Percentiles rank a stretch among this genome's conserved stretches.
phyloP scores from a whole-genome alignment of 495 filamentous ascomycete genomes.

The Podospora sp. region DNA sequence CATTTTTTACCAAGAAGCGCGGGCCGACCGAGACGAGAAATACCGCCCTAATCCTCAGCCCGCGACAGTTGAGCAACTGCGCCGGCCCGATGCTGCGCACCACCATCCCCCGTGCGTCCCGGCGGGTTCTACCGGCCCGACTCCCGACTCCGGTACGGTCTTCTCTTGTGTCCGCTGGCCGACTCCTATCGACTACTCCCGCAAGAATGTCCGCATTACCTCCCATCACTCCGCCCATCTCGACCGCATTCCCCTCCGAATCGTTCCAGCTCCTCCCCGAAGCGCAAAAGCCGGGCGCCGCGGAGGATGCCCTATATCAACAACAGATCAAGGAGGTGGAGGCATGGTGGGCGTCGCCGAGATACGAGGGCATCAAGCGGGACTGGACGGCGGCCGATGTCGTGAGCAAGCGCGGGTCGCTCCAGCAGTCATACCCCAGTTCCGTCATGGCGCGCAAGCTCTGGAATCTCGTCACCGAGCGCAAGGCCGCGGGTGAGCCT shows the following conservation, averaged over 20 bases:
- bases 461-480: slow-evolving; percentile 80
- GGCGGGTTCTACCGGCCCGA: slow-evolving; percentile 26
- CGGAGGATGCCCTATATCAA: slow-evolving; percentile 81
- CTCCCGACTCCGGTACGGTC: slow-evolving; percentile 25
- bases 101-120: slow-evolving; percentile 28
- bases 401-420: slow-evolving; percentile 84
- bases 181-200: slow-evolving; percentile 30
- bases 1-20: neutral
- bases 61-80: neutral
- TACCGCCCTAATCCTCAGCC: neutral
- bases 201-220: slow-evolving; percentile 34
- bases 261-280: slow-evolving; percentile 80
- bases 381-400: slow-evolving; percentile 90
- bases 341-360: slow-evolving; percentile 81
- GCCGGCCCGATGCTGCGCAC: slow-evolving; percentile 35
- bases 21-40: neutral
- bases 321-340: slow-evolving; percentile 80
- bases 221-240: slow-evolving; percentile 44
- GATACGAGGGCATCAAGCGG: slow-evolving; percentile 86
- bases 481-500: slow-evolving; percentile 74
- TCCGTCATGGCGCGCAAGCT: slow-evolving; percentile 92
- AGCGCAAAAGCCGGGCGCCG: slow-evolving; percentile 67
- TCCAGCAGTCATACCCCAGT: slow-evolving; percentile 86
- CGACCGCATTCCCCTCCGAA: slow-evolving; percentile 64
- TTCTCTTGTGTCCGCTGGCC: slow-evolving; percentile 10